Base-by-base conservation (phyloP, 495 filamentous ascomycete genomes). In the Aspergillus taichungensis region DNA sequence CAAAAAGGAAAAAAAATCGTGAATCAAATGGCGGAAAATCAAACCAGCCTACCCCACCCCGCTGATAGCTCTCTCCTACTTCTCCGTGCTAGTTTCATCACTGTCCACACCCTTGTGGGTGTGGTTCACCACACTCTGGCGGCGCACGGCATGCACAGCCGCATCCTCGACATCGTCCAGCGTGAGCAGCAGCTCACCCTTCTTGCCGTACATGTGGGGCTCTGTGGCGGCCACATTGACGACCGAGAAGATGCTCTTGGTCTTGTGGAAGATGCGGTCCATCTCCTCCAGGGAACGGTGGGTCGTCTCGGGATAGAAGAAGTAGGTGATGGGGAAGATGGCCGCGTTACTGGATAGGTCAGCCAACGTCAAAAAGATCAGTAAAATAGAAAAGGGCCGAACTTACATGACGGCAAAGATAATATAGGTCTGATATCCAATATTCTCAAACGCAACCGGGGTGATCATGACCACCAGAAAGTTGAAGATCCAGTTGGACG, bases 271-370 rank as follows among this genome's bases (percentile, higher is more conserved):
- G 50, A 88, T 85, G 49, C 64, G 66, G 62, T 88, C 84, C 76
- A 88, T 83, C 56, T 88, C 84, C 57, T 88, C 84, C 18, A 88
- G 70, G 3, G 78, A 82, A 29, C 84, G 80, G 57, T 78, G 79
- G 13, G 80, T 79, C 3, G 84, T 88, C 57, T 87, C 84, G 0
- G 83, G 83, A 57, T 83, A 86, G 75, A 87, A 83, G 71, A 84
- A 83, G 64, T 82, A 86, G 40, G 84, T 73, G 6, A 76, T 68
- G 0, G 81, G 82, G 43, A 87, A 68, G 57, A 87, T 85, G 56
- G 76, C 72, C 37, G 79, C 80, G 60, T 88, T 88, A 54, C 75
- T 76, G 49, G 7, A 30, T 6, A 37, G 32, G 40, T 61, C 35
- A 61, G 54, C 48, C 34, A 43, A 11, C 13, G 37, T 42, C 29